Percentiles rank a stretch among this genome's conserved stretches.
Evolutionary conservation across 805 yeast genomes (phyloP).

Genomic region (Diddensiella santjacobensis): DNA sequence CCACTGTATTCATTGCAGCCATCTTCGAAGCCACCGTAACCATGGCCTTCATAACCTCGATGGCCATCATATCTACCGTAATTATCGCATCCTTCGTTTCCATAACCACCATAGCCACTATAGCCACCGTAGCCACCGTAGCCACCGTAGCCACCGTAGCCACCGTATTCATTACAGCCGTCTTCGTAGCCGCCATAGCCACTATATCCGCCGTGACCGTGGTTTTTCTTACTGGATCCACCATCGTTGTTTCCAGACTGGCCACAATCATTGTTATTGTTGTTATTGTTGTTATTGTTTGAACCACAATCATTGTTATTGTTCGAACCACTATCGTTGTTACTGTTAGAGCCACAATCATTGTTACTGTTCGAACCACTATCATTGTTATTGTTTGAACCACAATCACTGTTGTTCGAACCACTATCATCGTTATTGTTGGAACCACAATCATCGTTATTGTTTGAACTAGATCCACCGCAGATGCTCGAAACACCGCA

Average conservation of each 20-base stretch:
- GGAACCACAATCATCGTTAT: conserved; percentile 6
- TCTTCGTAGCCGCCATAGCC: background rate
- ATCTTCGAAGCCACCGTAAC: background rate
- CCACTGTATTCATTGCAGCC: conserved; percentile 5
- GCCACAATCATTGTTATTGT: conserved; percentile 2
- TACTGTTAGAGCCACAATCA: too few species aligned
- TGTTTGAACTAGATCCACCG: conserved; percentile 1
- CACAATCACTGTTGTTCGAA: background rate
- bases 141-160: conserved; percentile 6
- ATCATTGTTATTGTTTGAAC: too few species aligned
- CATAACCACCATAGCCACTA: conserved; percentile 3
- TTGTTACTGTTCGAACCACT: too few species aligned
- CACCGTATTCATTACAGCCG: too few species aligned
- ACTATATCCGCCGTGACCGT: background rate
- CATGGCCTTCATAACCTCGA: background rate
- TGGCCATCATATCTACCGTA: background rate
- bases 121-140: conserved; percentile 5
- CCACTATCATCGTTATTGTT: conserved; percentile 9
- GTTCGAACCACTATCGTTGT: too few species aligned
- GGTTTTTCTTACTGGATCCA: background rate
- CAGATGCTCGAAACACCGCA: background rate
- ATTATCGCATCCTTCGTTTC: background rate
- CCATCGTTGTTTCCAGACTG: background rate
- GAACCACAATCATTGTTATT: conserved; percentile 3
- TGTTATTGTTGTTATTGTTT: background rate